Conservation (phyloP, 2,329 filamentous ascomycete genomes). For the Ascochyta clinopodiicola region DNA sequence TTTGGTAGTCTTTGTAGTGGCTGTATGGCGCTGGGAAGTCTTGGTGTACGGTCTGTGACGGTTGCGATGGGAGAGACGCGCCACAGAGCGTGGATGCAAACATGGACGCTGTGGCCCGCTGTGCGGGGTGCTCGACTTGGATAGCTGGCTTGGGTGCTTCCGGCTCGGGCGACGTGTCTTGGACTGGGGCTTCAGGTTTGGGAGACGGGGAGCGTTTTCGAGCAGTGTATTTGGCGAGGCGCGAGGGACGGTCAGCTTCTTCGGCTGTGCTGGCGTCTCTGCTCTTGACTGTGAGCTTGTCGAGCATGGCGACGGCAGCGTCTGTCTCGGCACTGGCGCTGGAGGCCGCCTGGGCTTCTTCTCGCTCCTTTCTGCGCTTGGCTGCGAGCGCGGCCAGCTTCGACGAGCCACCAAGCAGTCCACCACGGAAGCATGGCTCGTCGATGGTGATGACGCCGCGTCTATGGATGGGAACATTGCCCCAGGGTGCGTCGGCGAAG, state of each 20-base stretch:
- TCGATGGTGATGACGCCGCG: constrained; percentile 69
- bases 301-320: constrained; percentile 52
- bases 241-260: constrained; percentile 16
- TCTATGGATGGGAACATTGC: constrained; percentile 71
- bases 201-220: constrained; percentile 42
- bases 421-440: constrained; percentile 64
- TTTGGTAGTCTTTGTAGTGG: constrained; percentile 47
- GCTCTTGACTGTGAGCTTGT: constrained; percentile 49
- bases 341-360: constrained; percentile 59
- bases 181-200: constrained; percentile 20
- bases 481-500: constrained; percentile 88
- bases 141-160: constrained; percentile 29
- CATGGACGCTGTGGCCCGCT: constrained; percentile 57
- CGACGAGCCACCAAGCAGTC: constrained; percentile 80
- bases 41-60: constrained; percentile 1
- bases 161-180: constrained; percentile 20
- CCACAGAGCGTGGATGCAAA: constrained; percentile 61
- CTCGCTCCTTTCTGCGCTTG: constrained; percentile 81
- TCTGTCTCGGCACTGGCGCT: constrained; percentile 32
- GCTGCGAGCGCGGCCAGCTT: constrained; percentile 92
- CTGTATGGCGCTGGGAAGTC: constrained; percentile 51
- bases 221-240: constrained; percentile 30
- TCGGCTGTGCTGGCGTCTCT: constrained; percentile 13
- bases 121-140: constrained; percentile 37
- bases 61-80: constrained; percentile 1